phyloP scores from a whole-genome alignment of 306 rosid species.

The Casuarina cunninghamiana region DNA sequence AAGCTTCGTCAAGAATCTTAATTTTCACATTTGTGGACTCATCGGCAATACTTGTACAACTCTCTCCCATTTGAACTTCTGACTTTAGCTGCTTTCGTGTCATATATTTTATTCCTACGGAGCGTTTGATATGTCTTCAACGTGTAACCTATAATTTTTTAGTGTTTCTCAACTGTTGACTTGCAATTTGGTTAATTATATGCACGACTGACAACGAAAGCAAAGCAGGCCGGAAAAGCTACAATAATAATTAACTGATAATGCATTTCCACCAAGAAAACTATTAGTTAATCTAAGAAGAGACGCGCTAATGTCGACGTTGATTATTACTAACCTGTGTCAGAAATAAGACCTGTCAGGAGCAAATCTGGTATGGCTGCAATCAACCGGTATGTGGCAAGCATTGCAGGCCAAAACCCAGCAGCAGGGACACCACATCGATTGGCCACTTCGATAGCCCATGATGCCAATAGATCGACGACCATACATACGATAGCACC shows the following conservation, averaged over 20 bases:
- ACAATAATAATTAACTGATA: no score
- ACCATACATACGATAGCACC: conserved; percentile 52
- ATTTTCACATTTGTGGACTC: not conserved
- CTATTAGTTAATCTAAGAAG: no score
- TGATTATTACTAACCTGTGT: conserved; percentile 46
- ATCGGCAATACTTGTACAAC: not conserved
- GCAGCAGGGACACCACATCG: conserved; percentile 39
- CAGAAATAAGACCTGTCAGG: conserved; percentile 46
- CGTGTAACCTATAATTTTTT: not conserved
- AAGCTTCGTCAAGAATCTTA: not conserved
- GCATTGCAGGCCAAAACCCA: conserved; percentile 95
- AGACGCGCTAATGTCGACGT: not conserved
- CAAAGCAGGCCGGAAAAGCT: not conserved
- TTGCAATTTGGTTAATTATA: not conserved
- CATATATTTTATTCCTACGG: no score
- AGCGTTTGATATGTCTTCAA: no score
- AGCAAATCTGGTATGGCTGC: conserved; percentile 60
- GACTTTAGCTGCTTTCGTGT: not conserved
- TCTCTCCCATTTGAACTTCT: not conserved
- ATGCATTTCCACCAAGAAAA: no score
- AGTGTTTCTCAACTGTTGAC: not conserved
- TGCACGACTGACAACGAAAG: not conserved
- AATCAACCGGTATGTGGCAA: conserved; percentile 57
- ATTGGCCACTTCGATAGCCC: conserved; percentile 61
- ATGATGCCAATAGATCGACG: conserved; percentile 75